phyloP scores from a whole-genome alignment of 2,329 filamentous ascomycete genomes.

The Tolypocladium paradoxum region DNA sequence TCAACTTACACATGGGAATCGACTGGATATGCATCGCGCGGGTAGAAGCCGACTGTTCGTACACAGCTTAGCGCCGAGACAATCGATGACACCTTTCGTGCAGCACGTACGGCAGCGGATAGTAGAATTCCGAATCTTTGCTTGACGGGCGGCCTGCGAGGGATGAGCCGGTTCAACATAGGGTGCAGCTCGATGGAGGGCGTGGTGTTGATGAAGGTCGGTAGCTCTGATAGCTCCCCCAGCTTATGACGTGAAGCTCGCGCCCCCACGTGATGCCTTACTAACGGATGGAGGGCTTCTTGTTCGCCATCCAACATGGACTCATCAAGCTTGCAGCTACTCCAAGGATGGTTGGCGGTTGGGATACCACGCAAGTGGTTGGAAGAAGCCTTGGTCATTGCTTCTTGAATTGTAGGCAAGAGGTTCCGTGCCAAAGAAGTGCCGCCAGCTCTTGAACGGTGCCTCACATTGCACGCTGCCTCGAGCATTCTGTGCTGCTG shows the following conservation, averaged over 20 bases:
- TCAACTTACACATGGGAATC: slow-evolving; percentile 68
- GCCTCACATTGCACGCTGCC: too few relatives aligned
- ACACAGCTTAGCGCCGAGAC: neutral
- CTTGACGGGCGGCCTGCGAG: slow-evolving; percentile 22
- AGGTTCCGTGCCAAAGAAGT: too few relatives aligned
- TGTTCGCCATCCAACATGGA: neutral
- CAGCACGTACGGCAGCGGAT: slow-evolving; percentile 1
- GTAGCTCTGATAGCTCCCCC: neutral
- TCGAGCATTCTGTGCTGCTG: too few relatives aligned
- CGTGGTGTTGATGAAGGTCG: slow-evolving; percentile 3
- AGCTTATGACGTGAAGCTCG: neutral
- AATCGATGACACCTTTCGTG: neutral
- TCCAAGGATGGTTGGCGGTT: too few relatives aligned
- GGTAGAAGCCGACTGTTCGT: slow-evolving; percentile 6
- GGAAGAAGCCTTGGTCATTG: neutral
- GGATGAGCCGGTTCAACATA: slow-evolving; percentile 34
- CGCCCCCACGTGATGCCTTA: slow-evolving; percentile 1
- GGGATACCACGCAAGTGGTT: too few relatives aligned
- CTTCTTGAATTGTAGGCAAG: neutral
- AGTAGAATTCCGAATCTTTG: slow-evolving; percentile 16
- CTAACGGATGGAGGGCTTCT: neutral
- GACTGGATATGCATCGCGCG: slow-evolving; percentile 70
- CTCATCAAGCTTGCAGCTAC: too few relatives aligned
- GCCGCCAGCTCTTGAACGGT: neutral
- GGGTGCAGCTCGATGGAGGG: slow-evolving; percentile 9